These are phyloP conservation scores for Hyaloperonospora brassicae DNA, from an alignment of 352 stramenopile genomes.

Conservation along the genomic window DNA sequence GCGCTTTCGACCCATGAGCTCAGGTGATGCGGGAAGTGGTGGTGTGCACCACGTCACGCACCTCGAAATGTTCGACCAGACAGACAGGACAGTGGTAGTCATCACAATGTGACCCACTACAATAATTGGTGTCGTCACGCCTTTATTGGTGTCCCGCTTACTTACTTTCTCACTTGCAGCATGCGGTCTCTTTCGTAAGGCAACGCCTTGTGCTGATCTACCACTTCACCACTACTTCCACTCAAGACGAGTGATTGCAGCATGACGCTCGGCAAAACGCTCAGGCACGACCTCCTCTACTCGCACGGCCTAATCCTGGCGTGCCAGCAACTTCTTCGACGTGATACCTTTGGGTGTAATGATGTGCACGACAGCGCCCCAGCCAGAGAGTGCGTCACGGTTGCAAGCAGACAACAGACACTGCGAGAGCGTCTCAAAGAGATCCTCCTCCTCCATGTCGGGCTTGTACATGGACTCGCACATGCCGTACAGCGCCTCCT, in stretches of 20 bases:
- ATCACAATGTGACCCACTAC: not conserved
- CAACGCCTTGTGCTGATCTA: not conserved
- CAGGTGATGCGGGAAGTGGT: conserved; percentile 1
- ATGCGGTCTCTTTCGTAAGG: not conserved
- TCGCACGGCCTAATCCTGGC: conserved; percentile 52
- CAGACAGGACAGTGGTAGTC: too few species aligned
- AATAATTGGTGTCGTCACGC: too few species aligned
- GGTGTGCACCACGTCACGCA: conserved; percentile 5
- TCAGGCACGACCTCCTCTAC: conserved; percentile 3
- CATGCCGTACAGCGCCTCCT: conserved; percentile 97
- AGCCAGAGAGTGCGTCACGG: conserved; percentile 96
- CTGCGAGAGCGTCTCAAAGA: conserved; percentile 98
- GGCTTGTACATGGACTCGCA: conserved; percentile 97
- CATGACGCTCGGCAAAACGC: conserved; percentile 5
- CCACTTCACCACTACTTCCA: too few species aligned
- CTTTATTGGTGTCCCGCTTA: not conserved
- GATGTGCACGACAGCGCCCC: conserved; percentile 98
- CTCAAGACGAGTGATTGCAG: not conserved
- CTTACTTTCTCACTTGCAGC: conserved; percentile 7
- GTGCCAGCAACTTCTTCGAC: conserved; percentile 75
- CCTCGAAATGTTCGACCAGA: too few species aligned
- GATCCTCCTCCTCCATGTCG: conserved; percentile 91
- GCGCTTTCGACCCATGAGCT: not conserved
- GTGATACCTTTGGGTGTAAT: conserved; percentile 87
- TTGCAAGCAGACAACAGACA: conserved; percentile 96